These are phyloP conservation scores for Zarea fungicola DNA, from an alignment of 2,329 filamentous ascomycete genomes.

Conservation along the genomic window DNA sequence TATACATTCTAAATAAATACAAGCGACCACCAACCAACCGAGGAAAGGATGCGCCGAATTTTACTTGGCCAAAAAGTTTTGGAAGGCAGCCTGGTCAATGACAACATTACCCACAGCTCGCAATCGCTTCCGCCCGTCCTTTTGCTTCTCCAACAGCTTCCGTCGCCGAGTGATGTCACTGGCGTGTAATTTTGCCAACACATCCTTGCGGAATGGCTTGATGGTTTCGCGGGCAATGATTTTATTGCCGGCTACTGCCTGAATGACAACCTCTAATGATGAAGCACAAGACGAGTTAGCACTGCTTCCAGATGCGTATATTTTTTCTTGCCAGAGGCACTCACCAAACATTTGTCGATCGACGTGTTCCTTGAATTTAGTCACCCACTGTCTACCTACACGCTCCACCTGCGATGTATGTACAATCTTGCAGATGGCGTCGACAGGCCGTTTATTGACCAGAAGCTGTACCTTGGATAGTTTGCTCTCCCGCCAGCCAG, in stretches of 20 bases:
- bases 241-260: constrained; percentile 76
- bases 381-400: constrained; percentile 81
- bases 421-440: constrained; percentile 87
- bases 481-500: constrained; percentile 73
- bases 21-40: too few relatives aligned
- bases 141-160: constrained; percentile 94
- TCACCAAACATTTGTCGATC: constrained; percentile 84
- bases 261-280: constrained; percentile 74
- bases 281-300: too few relatives aligned
- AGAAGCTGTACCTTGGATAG: constrained; percentile 88
- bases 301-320: too few relatives aligned
- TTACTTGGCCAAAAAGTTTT: constrained; percentile 82
- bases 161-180: constrained; percentile 75
- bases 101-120: constrained; percentile 81
- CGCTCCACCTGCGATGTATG: constrained; percentile 77
- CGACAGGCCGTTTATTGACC: constrained; percentile 89
- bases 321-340: too few relatives aligned
- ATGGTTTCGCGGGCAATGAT: constrained; percentile 90
- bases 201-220: constrained; percentile 95
- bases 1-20: background rate
- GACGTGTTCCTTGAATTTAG: constrained; percentile 95
- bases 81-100: constrained; percentile 95
- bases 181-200: constrained; percentile 87
- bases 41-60: too few relatives aligned
- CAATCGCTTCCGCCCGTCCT: constrained; percentile 86